phyloP scores from a whole-genome alignment of 169 alveolate species.

The Plasmodium gaboni region DNA sequence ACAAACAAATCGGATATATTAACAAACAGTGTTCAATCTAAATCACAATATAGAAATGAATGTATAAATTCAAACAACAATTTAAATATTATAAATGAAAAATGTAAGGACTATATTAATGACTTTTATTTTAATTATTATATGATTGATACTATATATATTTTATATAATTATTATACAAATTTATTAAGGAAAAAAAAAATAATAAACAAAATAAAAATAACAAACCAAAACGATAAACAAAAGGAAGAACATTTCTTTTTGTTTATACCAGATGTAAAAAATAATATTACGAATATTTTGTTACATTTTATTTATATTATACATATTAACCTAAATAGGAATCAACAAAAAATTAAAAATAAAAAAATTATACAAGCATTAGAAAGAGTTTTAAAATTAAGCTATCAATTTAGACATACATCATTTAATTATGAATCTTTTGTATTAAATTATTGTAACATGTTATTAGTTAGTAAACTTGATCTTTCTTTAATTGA shows the following conservation, averaged over 20 bases:
- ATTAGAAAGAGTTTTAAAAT: constrained; percentile 47
- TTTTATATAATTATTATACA: constrained; percentile 57
- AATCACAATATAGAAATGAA: neutral
- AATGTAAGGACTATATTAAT: neutral
- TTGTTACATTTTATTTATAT: constrained; percentile 41
- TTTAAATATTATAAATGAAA: neutral
- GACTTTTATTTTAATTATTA: constrained; percentile 67
- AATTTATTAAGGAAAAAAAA: constrained; percentile 36
- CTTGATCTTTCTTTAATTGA: constrained; percentile 56
- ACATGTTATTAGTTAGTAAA: constrained; percentile 45
- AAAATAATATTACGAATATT: constrained; percentile 46
- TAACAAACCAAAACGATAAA: constrained; percentile 3
- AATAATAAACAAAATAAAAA: neutral
- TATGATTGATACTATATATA: constrained; percentile 58
- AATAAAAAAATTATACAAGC: constrained; percentile 37
- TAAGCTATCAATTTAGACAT: constrained; percentile 21
- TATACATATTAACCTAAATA: constrained; percentile 5
- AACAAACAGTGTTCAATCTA: no score
- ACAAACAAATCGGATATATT: neutral
- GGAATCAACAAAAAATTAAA: neutral
- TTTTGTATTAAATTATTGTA: constrained; percentile 37
- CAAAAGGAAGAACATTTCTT: constrained; percentile 13
- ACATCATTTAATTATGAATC: constrained; percentile 31
- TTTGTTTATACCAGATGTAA: constrained; percentile 53
- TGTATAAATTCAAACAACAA: neutral